phyloP scores from a whole-genome alignment of 495 filamentous ascomycete genomes.

The Lichenothelia convexa region DNA sequence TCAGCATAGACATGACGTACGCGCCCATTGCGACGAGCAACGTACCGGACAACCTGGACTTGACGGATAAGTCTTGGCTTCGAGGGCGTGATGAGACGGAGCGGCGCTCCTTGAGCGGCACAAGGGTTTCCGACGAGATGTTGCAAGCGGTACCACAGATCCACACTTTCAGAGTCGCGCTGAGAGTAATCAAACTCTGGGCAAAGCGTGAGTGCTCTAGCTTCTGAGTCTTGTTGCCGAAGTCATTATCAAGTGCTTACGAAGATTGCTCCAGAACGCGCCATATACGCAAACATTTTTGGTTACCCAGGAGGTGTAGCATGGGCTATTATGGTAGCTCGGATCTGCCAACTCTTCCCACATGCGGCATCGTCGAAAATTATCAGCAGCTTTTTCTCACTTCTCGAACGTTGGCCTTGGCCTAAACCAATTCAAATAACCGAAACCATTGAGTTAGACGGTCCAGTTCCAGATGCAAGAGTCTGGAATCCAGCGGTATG shows the following conservation, averaged over 20 bases:
- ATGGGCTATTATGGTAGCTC: slow-evolving; percentile 91
- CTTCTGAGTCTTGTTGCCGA: no score
- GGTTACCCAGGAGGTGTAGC: slow-evolving; percentile 94
- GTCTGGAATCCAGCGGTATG: slow-evolving; percentile 87
- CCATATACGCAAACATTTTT: slow-evolving; percentile 86
- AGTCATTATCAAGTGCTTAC: not conserved
- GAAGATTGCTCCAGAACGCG: slow-evolving; percentile 34
- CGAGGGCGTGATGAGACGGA: slow-evolving; percentile 73
- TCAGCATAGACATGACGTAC: slow-evolving; percentile 91
- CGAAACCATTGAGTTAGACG: slow-evolving; percentile 76
- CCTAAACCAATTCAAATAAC: slow-evolving; percentile 76
- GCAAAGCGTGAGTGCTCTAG: slow-evolving; percentile 49
- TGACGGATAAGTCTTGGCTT: slow-evolving; percentile 68
- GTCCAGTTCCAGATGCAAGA: slow-evolving; percentile 54
- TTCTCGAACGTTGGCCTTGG: slow-evolving; percentile 87
- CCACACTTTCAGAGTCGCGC: slow-evolving; percentile 68
- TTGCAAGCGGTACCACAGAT: slow-evolving; percentile 72
- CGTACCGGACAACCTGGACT: slow-evolving; percentile 50
- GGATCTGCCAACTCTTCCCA: slow-evolving; percentile 94
- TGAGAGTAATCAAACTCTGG: slow-evolving; percentile 91
- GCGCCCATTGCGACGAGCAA: slow-evolving; percentile 53
- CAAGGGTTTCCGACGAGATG: slow-evolving; percentile 82
- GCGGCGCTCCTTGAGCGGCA: slow-evolving; percentile 79
- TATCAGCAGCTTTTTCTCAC: slow-evolving; percentile 79
- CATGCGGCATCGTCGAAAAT: slow-evolving; percentile 72